Base-by-base conservation (phyloP, 2,329 filamentous ascomycete genomes). In the Cladobotryum protrusum region DNA sequence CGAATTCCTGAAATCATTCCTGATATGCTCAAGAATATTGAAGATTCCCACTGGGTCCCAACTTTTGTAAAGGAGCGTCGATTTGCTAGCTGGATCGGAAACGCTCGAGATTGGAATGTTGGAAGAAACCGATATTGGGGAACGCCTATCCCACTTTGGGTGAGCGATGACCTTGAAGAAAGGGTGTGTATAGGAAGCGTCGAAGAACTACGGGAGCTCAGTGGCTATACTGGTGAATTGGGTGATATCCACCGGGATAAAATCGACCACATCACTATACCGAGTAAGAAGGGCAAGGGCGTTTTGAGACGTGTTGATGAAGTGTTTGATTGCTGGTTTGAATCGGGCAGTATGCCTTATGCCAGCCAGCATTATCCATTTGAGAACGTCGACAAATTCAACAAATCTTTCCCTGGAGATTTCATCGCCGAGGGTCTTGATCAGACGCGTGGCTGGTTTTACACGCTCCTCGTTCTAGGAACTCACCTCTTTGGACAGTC, bases 271-370 rank as follows among this genome's bases (percentile, higher is more conserved):
- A 95, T 97, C 66, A 96, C 90, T 41, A 96, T 97, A 56, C 91
- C 91, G 1, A 95, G 88, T 65, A 87, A 88, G 68, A 79, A 85
- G 70, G 91, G 91, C 58, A 95, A 92, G 63, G 91, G 90, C 17
- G 76, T 78, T n/a, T 73, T 96, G 54, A 84, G 79, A 60, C 84
- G 91, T 58, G 79, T 93, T 9, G 85, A 89, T 46, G 90, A 96
- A 65, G 89, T 96, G 4, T 96, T 96, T 60, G 91, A 96, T 70
- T 96, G 91, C 65, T 96, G 91, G 90, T 95, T 96, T 56, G 91
- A 96, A 69, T 96, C 90, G 40, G 91, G 91, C 53, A 91, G 87
- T 64, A 96, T 96, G 91, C 91, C 91, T 2, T 96, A 95, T 64
- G 87, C 89, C 39, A 90, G 86, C 57, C 82, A 87, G 55, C 91